phyloP scores from a whole-genome alignment of 2,329 filamentous ascomycete species.

The Trichoderma harzianum region DNA sequence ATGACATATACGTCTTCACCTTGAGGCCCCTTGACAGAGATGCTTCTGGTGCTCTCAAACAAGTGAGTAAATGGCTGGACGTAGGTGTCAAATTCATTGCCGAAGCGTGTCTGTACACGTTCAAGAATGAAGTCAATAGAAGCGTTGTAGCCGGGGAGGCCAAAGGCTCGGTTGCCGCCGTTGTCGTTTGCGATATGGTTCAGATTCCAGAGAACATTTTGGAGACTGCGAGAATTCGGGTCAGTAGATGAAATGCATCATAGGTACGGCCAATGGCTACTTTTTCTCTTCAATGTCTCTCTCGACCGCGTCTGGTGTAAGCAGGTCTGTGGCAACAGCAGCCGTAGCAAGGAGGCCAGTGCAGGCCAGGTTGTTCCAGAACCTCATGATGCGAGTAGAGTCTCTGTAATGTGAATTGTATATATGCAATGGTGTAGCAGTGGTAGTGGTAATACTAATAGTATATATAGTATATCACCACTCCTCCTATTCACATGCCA shows the following conservation, averaged over 20 bases:
- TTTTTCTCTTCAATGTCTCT: conserved; percentile 33
- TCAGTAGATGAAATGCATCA: background rate
- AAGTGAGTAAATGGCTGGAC: conserved; percentile 47
- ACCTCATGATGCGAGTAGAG: conserved; percentile 22
- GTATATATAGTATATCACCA: background rate
- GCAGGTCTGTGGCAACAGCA: conserved; percentile 29
- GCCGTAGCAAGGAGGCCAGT: conserved; percentile 19
- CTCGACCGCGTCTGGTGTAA: conserved; percentile 40
- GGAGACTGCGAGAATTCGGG: conserved; percentile 38
- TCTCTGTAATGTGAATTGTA: background rate
- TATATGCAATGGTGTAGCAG: background rate
- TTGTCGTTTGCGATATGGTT: conserved; percentile 53
- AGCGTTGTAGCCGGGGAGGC: conserved; percentile 55
- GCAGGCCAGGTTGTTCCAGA: conserved; percentile 17
- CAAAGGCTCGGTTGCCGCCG: conserved; percentile 59
- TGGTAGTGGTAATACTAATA: background rate
- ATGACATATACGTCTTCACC: conserved; percentile 43
- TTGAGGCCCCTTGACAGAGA: conserved; percentile 43
- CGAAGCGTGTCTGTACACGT: conserved; percentile 38
- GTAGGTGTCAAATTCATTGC: conserved; percentile 41
- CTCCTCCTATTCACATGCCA: background rate
- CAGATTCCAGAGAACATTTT: conserved; percentile 52
- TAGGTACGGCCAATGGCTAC: background rate
- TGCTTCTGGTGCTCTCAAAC: conserved; percentile 41
- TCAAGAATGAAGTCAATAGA: conserved; percentile 56